Base-by-base conservation (phyloP, 2,329 filamentous ascomycete species). In the Aspergillus sp. region DNA sequence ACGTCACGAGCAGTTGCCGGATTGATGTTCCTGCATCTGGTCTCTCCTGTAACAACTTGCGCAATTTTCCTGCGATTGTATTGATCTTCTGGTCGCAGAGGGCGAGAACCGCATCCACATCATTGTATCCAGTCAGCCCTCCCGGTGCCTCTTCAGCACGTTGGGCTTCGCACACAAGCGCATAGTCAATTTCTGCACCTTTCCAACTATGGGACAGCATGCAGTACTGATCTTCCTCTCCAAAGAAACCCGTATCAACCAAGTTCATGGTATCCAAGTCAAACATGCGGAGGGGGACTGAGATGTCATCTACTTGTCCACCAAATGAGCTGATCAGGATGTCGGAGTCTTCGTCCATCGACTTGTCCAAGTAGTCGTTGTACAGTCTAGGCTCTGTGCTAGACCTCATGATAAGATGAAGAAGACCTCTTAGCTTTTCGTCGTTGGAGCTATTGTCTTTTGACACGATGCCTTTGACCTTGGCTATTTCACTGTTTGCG, bases 151-250 rank as follows among this genome's bases (percentile, higher is more conserved):
- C 8, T 3, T 50, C 47, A 15, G 25, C 47, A 17, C n/a, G 47
- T 17, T 50, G 62, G 2, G 71, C 70, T 19, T 68, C 62, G 3
- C 44, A 59, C 57, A 76, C 66, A 59, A 71, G 71, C n/a, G 62
- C 57, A 21, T 70, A 70, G 17, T 64, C 66, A 10, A 76, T 62
- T 54, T 75, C 74, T 8, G 55, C 50, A 2, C 71, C 73, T 62
- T 75, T 75, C 73, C 73, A 77, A 36, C 71, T 71, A 48, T 76
- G 73, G 2, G 73, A 75, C 2, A 76, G 62, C 58, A 77, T 75
- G 25, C 72, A 73, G 57, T 76, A 77, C 39, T 75, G 72, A 21
- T 70, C 70, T 0, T 65, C 62, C 8, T 54, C 39, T 19, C 68
- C 68, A 36, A 72, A 65, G 30, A 62, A 62, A 2, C 65, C 68